phyloP scores from a whole-genome alignment of 345 rosid genomes.

The Punica granatum region DNA sequence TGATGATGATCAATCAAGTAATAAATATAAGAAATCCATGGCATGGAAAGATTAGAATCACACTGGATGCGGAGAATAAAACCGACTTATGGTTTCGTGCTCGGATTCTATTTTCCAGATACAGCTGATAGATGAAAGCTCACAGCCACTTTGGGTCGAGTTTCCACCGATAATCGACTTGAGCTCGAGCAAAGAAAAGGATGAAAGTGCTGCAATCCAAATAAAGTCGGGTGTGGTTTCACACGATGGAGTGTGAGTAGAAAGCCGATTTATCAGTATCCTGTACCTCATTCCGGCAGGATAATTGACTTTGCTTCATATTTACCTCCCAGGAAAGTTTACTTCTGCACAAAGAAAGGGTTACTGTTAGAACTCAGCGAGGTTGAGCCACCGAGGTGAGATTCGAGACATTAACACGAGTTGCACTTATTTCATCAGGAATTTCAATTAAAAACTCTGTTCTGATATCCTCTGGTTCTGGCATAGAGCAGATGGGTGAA shows the following conservation, averaged over 20 bases:
- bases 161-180: conserved; percentile 24
- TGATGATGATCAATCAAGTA: too few species aligned
- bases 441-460: background rate
- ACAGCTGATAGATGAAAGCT: conserved; percentile 38
- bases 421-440: background rate
- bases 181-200: conserved; percentile 26
- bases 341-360: conserved; percentile 55
- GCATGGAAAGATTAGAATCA: too few species aligned
- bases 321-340: conserved; percentile 35
- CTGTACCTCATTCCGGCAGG: background rate
- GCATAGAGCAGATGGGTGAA: conserved; percentile 52
- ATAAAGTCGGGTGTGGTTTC: conserved; percentile 56
- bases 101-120: conserved; percentile 24
- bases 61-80: background rate
- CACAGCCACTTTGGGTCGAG: conserved; percentile 54
- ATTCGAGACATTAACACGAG: background rate
- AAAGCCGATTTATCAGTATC: background rate
- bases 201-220: conserved; percentile 23
- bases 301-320: background rate
- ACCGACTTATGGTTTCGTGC: background rate
- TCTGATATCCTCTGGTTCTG: background rate
- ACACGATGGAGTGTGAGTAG: conserved; percentile 44
- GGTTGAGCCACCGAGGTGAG: conserved; percentile 51
- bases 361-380: conserved; percentile 44
- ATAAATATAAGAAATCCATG: too few species aligned